Conservation (phyloP, 1,284 basidiomycete species). For the Boletus nobilissimus region DNA sequence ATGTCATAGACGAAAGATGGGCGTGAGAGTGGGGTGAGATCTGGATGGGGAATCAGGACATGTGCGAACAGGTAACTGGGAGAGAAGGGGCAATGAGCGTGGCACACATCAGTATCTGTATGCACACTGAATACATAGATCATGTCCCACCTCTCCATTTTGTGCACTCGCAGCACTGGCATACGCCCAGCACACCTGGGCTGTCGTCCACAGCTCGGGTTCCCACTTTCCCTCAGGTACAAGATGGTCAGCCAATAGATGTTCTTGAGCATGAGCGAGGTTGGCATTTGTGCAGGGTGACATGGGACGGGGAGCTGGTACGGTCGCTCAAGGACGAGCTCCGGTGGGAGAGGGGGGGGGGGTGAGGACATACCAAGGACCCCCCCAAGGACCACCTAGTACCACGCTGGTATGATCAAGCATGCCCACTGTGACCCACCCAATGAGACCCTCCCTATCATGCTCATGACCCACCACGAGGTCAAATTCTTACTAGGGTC, state of each 20-base stretch:
- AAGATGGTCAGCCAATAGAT: constrained; percentile 86
- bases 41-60: constrained; percentile 70
- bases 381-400: too few relatives aligned
- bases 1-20: constrained; percentile 77
- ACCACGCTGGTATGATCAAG: too few relatives aligned
- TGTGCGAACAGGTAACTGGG: constrained; percentile 81
- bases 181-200: constrained; percentile 78
- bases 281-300: constrained; percentile 74
- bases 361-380: constrained; percentile 50
- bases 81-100: neutral
- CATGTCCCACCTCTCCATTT: constrained; percentile 62
- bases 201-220: constrained; percentile 72
- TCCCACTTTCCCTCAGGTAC: constrained; percentile 77
- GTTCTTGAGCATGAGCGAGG: constrained; percentile 74
- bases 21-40: constrained; percentile 46
- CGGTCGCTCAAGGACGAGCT: constrained; percentile 57
- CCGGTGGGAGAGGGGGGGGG: constrained; percentile 52
- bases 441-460: too few relatives aligned
- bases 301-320: constrained; percentile 74
- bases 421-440: too few relatives aligned
- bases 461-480: too few relatives aligned
- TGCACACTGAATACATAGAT: neutral
- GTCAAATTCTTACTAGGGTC: too few relatives aligned
- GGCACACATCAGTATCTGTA: neutral
- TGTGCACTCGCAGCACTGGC: constrained; percentile 48